Conservation (phyloP, 192 early-diverging fungal genomes). For the Phlyctochytrium bullatum region DNA sequence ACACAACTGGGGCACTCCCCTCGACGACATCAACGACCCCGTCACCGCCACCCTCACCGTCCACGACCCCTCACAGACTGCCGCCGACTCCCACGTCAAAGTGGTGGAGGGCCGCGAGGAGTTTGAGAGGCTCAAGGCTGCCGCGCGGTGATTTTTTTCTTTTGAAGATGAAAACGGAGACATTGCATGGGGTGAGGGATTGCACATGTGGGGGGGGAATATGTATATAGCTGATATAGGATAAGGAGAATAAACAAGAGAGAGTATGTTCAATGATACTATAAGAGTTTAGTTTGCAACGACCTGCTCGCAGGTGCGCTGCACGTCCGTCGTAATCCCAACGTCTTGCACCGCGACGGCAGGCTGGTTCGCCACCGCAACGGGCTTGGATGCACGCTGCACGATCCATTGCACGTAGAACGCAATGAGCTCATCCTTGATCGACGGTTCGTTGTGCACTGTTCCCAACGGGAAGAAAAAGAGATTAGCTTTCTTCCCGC, state of each 20-base stretch:
- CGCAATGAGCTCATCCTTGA: conserved; percentile 14
- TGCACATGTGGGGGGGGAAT: no score
- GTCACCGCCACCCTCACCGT: background rate
- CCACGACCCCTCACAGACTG: background rate
- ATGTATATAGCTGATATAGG: no score
- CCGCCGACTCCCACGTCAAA: background rate
- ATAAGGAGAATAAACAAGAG: no score
- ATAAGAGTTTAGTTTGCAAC: no score
- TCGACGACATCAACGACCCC: background rate
- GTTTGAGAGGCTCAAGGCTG: background rate
- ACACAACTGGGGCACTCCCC: background rate
- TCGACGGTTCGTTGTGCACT: conserved; percentile 28
- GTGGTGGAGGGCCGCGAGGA: background rate
- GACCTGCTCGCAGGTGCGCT: no score
- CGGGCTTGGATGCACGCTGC: conserved; percentile 1
- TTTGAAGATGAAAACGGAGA: no score
- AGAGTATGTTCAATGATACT: no score
- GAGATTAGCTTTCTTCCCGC: no score
- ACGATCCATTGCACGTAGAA: conserved; percentile 26
- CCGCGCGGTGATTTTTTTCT: no score
- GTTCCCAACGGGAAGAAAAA: background rate
- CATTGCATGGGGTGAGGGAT: no score
- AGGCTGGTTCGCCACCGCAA: background rate
- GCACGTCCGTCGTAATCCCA: no score
- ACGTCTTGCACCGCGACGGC: no score